phyloP scores from a whole-genome alignment of 2,329 filamentous ascomycete genomes.

The Diaporthe sp. region DNA sequence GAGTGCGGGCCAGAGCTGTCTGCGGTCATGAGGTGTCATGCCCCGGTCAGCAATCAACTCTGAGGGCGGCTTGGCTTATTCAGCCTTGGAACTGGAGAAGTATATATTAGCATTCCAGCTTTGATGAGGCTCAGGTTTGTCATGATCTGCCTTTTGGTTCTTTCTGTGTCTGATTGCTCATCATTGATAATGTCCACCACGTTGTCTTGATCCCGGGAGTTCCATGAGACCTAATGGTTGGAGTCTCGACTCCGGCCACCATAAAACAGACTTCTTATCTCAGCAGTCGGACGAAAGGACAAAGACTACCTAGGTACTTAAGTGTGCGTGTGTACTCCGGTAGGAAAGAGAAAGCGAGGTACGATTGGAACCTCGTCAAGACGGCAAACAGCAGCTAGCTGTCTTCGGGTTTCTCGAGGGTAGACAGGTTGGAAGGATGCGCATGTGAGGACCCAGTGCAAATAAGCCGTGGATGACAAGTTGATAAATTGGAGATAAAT shows the following conservation, averaged over 20 bases:
- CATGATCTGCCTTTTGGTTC: too few relatives aligned
- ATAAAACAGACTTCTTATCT: neutral
- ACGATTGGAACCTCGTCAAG: neutral
- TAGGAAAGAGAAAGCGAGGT: neutral
- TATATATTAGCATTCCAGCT: neutral
- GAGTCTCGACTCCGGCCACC: neutral
- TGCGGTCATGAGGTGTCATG: neutral
- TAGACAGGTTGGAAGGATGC: neutral
- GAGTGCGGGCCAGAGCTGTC: neutral
- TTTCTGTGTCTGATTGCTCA: too few relatives aligned
- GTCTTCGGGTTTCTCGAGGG: neutral
- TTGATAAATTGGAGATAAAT: slow-evolving; percentile 17
- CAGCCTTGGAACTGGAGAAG: neutral
- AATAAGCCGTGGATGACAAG: neutral
- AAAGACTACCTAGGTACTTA: too few relatives aligned
- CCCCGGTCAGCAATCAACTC: neutral
- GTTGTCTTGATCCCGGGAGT: neutral
- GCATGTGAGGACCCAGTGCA: neutral
- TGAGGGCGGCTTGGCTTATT: neutral
- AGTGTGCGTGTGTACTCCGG: neutral
- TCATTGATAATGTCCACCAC: neutral
- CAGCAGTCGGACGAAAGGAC: neutral
- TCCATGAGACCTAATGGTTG: too few relatives aligned
- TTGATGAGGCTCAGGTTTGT: too few relatives aligned
- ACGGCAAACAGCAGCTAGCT: neutral